Conservation (phyloP, 2,329 filamentous ascomycete species). For the Trichoderma pleuroti region DNA sequence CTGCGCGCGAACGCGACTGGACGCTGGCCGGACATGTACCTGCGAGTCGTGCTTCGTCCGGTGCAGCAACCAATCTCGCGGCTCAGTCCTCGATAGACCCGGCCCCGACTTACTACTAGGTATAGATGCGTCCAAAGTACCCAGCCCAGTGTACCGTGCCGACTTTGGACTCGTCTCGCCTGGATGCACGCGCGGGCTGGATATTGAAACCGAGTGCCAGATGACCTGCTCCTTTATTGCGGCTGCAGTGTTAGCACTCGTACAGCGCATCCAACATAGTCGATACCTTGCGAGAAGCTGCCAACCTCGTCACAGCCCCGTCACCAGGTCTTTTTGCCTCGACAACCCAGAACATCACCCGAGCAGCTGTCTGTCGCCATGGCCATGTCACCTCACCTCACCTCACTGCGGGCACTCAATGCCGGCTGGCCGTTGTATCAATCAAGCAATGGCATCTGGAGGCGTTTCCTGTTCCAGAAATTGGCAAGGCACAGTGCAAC, state of each 20-base stretch:
- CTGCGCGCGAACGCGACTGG: neutral
- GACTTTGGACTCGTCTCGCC: neutral
- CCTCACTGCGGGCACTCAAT: neutral
- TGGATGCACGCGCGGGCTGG: neutral
- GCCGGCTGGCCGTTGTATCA: neutral
- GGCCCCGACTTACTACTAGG: neutral
- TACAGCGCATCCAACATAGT: neutral
- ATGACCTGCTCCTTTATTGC: constrained; percentile 10
- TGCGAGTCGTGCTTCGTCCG: neutral
- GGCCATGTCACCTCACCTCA: neutral
- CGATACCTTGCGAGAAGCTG: neutral
- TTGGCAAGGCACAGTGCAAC: constrained; percentile 10
- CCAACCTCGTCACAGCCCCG: neutral
- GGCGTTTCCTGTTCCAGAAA: neutral
- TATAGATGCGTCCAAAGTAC: neutral
- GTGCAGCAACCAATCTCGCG: neutral
- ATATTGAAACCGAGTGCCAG: constrained; percentile 5
- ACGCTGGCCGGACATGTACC: neutral
- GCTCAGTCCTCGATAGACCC: neutral
- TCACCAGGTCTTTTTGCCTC: neutral
- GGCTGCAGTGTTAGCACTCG: constrained; percentile 3
- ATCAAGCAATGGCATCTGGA: neutral
- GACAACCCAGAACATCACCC: neutral
- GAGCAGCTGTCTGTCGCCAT: neutral
- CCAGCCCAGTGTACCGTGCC: neutral